phyloP scores from a whole-genome alignment of 2,329 filamentous ascomycete species.

The Fusarium multiceps region DNA sequence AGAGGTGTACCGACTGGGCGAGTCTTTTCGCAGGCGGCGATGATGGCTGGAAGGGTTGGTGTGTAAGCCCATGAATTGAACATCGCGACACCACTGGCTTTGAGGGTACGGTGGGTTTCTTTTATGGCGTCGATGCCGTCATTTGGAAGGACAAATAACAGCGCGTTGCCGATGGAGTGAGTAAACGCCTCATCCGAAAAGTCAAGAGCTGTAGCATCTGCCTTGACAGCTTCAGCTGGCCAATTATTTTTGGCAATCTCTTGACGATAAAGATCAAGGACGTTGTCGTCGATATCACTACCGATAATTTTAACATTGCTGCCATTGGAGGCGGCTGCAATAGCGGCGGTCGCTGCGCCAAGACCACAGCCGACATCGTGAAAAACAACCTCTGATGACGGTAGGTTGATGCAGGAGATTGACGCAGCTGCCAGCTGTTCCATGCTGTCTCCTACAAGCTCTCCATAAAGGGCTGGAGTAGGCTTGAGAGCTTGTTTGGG shows the following conservation, averaged over 20 bases:
- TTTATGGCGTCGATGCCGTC: background rate
- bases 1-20: background rate
- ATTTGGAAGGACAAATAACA: background rate
- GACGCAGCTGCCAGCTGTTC: conserved; percentile 3
- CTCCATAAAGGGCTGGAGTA: conserved; percentile 6
- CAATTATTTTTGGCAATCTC: background rate
- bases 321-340: accelerated
- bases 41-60: background rate
- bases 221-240: background rate
- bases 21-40: background rate
- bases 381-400: background rate
- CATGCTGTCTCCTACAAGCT: conserved; percentile 4
- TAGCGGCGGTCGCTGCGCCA: conserved; percentile 2
- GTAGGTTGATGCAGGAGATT: background rate
- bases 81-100: background rate
- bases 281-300: background rate
- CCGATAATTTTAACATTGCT: background rate
- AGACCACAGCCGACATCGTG: conserved; percentile 20
- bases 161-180: background rate
- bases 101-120: background rate
- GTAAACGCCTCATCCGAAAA: background rate
- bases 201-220: background rate
- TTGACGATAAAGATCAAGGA: background rate
- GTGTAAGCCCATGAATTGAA: conserved; percentile 11
- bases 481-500: conserved; percentile 14